These are phyloP conservation scores for Pseudocercospora ulei DNA, from an alignment of 2,329 filamentous ascomycete genomes.

Conservation along the genomic window DNA sequence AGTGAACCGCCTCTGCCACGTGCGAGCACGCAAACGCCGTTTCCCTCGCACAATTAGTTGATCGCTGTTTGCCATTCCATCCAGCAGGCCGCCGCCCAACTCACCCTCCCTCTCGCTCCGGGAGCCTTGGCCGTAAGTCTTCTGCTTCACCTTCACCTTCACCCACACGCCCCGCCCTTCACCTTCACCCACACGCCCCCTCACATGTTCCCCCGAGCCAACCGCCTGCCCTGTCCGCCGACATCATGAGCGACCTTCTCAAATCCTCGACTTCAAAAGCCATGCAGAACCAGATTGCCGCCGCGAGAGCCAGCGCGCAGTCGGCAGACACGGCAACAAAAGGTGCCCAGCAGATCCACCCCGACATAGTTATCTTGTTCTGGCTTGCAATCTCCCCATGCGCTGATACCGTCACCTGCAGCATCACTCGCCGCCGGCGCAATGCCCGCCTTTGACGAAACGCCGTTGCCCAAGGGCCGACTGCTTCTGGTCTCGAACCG, in stretches of 20 bases:
- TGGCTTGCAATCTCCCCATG: neutral
- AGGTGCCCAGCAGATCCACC: conserved; percentile 8
- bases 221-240: conserved; percentile 4
- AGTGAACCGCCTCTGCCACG: conserved; percentile 5
- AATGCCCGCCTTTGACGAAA: conserved; percentile 33
- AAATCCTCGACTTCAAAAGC: conserved; percentile 5
- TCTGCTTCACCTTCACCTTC: conserved; percentile 1
- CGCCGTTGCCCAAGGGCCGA: conserved; percentile 37
- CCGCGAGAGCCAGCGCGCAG: neutral
- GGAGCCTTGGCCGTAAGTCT: conserved; percentile 8
- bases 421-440: conserved; percentile 5
- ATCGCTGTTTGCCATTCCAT: conserved; percentile 10
- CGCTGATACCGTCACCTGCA: conserved; percentile 11
- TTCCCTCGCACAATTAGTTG: conserved; percentile 3
- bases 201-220: conserved; percentile 10
- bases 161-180: conserved; percentile 3
- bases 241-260: conserved; percentile 4
- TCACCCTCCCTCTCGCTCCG: conserved; percentile 8
- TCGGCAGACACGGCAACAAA: conserved; percentile 4
- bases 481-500: conserved; percentile 88
- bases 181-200: conserved; percentile 5
- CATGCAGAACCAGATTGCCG: conserved; percentile 7
- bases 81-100: conserved; percentile 5
- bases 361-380: conserved; percentile 2
- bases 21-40: conserved; percentile 2